Percentiles rank a stretch among this genome's conserved stretches.
phyloP scores from a whole-genome alignment of 495 filamentous ascomycete genomes.

The Neurospora sp. region DNA sequence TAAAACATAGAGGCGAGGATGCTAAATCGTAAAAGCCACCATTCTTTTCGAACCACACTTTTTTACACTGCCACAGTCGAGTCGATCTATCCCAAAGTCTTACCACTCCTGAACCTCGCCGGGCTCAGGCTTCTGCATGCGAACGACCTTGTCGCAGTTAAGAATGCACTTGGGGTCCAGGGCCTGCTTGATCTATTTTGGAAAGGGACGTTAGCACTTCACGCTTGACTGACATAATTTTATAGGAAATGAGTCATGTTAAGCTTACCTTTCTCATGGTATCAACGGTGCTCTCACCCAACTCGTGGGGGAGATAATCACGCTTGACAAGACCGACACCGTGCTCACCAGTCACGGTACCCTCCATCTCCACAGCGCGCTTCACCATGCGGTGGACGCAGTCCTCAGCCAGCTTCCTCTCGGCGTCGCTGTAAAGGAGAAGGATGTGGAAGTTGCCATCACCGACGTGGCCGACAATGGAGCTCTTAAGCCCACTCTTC shows the following conservation, averaged over 20 bases:
- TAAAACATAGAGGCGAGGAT: not conserved
- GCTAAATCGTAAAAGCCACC: not conserved
- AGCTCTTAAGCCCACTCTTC: slow-evolving; percentile 53
- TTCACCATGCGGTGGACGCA: slow-evolving; percentile 78
- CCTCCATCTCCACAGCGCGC: slow-evolving; percentile 71
- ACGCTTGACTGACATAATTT: not conserved
- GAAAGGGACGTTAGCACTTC: not conserved
- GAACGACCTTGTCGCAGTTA: slow-evolving; percentile 74
- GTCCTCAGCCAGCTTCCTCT: slow-evolving; percentile 54
- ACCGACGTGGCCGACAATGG: slow-evolving; percentile 75
- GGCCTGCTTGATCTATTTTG: slow-evolving; percentile 49
- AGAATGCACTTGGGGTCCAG: slow-evolving; percentile 69
- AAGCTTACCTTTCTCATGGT: slow-evolving; percentile 60
- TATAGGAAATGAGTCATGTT: not conserved
- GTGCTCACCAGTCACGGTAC: slow-evolving; percentile 77
- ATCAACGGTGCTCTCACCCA: slow-evolving; percentile 64
- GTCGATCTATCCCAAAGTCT: not conserved
- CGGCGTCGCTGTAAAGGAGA: slow-evolving; percentile 57
- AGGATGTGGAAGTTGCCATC: slow-evolving; percentile 83
- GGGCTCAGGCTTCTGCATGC: slow-evolving; percentile 43
- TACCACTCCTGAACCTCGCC: slow-evolving; percentile 45
- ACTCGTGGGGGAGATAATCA: slow-evolving; percentile 66
- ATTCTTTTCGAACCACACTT: not conserved
- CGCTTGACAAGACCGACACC: slow-evolving; percentile 74
- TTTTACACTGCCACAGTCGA: not conserved